These are phyloP conservation scores for Erythrobasidium hasegawianum DNA, from an alignment of 1,284 basidiomycete species.

Conservation along the genomic window DNA sequence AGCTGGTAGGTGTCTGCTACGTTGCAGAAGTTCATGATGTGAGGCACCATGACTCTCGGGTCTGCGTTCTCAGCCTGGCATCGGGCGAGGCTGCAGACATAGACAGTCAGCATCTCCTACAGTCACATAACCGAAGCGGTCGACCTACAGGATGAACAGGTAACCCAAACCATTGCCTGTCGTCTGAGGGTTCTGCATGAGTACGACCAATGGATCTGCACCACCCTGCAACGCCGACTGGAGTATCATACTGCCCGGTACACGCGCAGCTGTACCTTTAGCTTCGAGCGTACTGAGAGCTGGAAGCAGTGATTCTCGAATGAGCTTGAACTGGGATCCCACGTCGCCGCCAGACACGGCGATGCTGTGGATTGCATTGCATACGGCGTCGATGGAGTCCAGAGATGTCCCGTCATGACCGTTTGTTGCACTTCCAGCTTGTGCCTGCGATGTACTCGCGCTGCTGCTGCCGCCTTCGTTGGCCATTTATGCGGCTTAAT, in stretches of 20 bases:
- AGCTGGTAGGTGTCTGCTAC: constrained; percentile 19
- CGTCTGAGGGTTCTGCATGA: constrained; percentile 8
- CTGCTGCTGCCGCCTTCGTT: neutral
- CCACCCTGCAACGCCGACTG: constrained; percentile 18
- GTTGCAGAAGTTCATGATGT: constrained; percentile 18
- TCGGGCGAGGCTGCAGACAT: constrained; percentile 18
- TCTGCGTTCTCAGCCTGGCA: constrained; percentile 18
- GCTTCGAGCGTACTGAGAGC: constrained; percentile 19
- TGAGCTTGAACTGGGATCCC: constrained; percentile 7
- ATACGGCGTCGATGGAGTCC: constrained; percentile 22
- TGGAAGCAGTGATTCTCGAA: constrained; percentile 15
- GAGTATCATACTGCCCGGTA: constrained; percentile 16
- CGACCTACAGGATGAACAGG: constrained; percentile 30
- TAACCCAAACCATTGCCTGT: constrained; percentile 24
- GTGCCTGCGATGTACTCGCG: neutral
- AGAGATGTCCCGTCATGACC: constrained; percentile 15
- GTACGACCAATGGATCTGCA: constrained; percentile 18
- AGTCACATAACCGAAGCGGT: too few relatives aligned
- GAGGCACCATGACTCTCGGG: constrained; percentile 3
- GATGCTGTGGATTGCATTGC: constrained; percentile 20
- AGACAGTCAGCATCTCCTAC: neutral
- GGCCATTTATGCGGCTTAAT: too few relatives aligned
- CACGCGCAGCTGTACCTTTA: constrained; percentile 2
- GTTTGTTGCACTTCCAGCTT: neutral
- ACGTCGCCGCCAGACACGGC: constrained; percentile 1